Base-by-base conservation (phyloP, 805 yeast genomes). In the Myxozyma neotropica region DNA sequence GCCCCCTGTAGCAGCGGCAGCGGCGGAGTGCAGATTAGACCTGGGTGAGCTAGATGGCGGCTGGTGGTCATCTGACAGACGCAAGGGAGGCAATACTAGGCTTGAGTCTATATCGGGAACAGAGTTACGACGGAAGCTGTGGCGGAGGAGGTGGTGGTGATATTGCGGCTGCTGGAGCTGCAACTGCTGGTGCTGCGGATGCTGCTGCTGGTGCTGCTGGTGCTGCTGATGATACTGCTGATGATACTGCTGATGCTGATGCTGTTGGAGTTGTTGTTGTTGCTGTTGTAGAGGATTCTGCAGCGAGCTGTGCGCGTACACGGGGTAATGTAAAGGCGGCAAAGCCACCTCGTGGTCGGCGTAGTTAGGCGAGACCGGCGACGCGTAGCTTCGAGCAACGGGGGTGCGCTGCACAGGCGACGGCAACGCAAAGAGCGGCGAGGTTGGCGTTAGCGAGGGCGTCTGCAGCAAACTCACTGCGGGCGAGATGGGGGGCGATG, bases 371-470 rank as follows among this genome's bases (percentile, higher is more conserved):
- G 43, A 44, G 48, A 12, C 35, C 43, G 53, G 40, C 43, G 44
- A 12, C 29, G 44, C 27, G 54, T 24, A 29, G 38, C n/a, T 5
- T 13, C 47, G 54, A 17, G 19, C 17, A 45, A 29, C 23, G 47
- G 47, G 4, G 53, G 17, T 15, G 31, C 44, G 40, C 19, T 27
- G 46, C 17, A n/a, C 40, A 3, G 55, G 46, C 39, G 42, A 26
- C 4, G 56, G 56, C 31, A 44, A 42, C 26, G 50, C 38, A 45
- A 36, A 57, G 36, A 31, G 49, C 49, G 48, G 51, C 33, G 51
- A 50, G 8, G 44, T 33, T 19, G 51, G 53, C 23, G 55, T 24
- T 55, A 23, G 33, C 26, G 57, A 19, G 7, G 60, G 40, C 19
- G 50, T 36, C 5, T 43, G 53, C 33, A 55, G 53, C 31, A 39